Evolutionary conservation across 768 basidiomycete species (phyloP).

Genomic region (Rhodotorula paludigena): DNA sequence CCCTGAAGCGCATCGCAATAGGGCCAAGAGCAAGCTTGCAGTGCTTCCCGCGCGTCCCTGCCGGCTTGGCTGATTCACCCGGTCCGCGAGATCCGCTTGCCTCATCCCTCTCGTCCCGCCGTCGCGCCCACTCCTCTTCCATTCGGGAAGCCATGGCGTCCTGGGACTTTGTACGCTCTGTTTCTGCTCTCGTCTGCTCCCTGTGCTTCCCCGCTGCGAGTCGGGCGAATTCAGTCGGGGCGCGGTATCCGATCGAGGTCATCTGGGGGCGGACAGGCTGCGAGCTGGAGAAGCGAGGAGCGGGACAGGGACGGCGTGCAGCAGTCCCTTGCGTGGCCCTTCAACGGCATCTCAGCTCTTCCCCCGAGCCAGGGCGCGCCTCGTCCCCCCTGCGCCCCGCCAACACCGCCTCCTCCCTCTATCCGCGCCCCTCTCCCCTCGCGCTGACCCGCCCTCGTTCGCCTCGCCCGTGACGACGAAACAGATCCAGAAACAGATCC

Average conservation of each 20-base stretch:
- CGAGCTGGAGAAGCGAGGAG: too few relatives aligned
- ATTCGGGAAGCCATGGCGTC: constrained; percentile 1
- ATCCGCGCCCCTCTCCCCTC: too few relatives aligned
- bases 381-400: background rate
- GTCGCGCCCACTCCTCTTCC: background rate
- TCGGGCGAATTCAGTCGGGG: background rate
- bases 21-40: too few relatives aligned
- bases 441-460: background rate
- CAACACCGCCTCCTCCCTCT: background rate
- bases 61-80: background rate
- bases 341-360: too few relatives aligned
- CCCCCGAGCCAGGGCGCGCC: background rate
- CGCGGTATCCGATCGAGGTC: background rate
- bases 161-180: constrained; percentile 23
- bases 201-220: background rate
- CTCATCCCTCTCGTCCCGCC: background rate
- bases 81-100: background rate
- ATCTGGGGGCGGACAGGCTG: too few relatives aligned
- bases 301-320: too few relatives aligned
- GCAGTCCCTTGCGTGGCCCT: too few relatives aligned
- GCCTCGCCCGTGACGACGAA: background rate
- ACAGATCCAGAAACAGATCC: constrained; percentile 39
- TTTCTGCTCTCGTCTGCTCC: background rate
- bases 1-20: too few relatives aligned
- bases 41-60: too few relatives aligned